phyloP scores from a whole-genome alignment of 2,329 filamentous ascomycete genomes.

The Camillea tinctor region DNA sequence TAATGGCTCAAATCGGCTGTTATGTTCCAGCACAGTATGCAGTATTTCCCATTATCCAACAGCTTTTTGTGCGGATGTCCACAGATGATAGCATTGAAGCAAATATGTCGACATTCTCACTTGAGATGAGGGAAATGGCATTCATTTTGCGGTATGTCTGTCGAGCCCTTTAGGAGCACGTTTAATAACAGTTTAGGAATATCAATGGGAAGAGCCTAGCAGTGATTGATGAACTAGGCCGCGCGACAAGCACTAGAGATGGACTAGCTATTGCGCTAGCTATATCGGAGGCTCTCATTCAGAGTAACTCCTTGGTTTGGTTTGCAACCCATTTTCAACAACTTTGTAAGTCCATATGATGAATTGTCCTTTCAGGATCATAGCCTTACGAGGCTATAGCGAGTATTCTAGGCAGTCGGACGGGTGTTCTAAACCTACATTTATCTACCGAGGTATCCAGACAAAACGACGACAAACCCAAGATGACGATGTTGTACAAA shows the following conservation, averaged over 20 bases:
- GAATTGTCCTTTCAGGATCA: neutral
- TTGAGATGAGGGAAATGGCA: constrained; percentile 94
- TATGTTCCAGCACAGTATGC: constrained; percentile 88
- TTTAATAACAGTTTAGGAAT: constrained; percentile 49
- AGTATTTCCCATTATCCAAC: constrained; percentile 74
- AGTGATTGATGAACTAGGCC: constrained; percentile 88
- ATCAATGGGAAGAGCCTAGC: constrained; percentile 73
- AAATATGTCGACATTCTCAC: constrained; percentile 89
- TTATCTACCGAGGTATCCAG: constrained; percentile 66
- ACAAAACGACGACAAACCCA: constrained; percentile 48
- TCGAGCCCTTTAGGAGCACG: neutral
- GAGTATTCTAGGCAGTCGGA: constrained; percentile 68
- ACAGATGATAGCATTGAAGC: constrained; percentile 85
- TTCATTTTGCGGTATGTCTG: constrained; percentile 69
- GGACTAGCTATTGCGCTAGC: constrained; percentile 87
- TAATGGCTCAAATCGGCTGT: constrained; percentile 92
- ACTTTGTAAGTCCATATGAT: constrained; percentile 48
- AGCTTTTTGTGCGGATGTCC: constrained; percentile 84
- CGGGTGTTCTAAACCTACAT: constrained; percentile 80
- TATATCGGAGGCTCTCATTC: constrained; percentile 82
- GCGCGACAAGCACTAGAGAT: constrained; percentile 86
- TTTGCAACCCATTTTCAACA: constrained; percentile 94
- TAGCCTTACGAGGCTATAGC: constrained; percentile 41
- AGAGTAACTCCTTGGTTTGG: constrained; percentile 78
- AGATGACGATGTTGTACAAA: constrained; percentile 86